Evolutionary conservation across 768 basidiomycete genomes (phyloP), one percentile per base, ranked within the genome.

Genomic region (Phlebiopsis flavidoalba): DNA sequence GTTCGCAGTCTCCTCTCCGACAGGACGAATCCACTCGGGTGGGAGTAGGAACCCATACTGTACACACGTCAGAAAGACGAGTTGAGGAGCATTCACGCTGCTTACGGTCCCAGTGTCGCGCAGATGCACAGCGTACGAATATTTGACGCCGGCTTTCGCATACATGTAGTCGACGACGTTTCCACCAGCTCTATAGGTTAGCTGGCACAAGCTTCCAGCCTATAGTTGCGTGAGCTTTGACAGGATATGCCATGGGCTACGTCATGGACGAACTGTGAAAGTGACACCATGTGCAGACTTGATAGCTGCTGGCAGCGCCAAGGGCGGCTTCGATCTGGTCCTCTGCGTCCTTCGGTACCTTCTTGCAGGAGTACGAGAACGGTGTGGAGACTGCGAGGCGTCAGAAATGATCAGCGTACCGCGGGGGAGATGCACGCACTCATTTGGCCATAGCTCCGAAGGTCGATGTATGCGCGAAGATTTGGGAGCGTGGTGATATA

Each of bases 371-470:
- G 68, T 85, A 87, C 0, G 91, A 89, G 65, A 80, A 93, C 5
- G 92, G 92, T 37, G 84, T 78, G n/a, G 89, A 88, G 59, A 92
- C 89, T 92, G 65, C 4, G 10, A 17, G 17, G 8, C 47, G 33
- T 21, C n/a, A 1, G 22, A 24, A 8, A 43, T 22, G 31, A 8
- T 22, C 12, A 31, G 35, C 37, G 37, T 15, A 6, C 6, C 43
- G n/a, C 6, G 3, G 14, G 17, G 5, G 53, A 48, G 37, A 36
- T 53, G 43, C 17, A 79, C 88, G 60, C 66, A 92, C 89, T 70
- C 80, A 92, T 87, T 69, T 93, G 91, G 0, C 91, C 91, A 67
- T 91, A 95, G 65, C 86, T 89, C 63, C 93, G 78, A 54, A 93
- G 69, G 72, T 93, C 91, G 35, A 93, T 60, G 71, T 91, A 93